Base-by-base conservation (phyloP, 495 filamentous ascomycete genomes). In the Achaetomiella virescens region DNA sequence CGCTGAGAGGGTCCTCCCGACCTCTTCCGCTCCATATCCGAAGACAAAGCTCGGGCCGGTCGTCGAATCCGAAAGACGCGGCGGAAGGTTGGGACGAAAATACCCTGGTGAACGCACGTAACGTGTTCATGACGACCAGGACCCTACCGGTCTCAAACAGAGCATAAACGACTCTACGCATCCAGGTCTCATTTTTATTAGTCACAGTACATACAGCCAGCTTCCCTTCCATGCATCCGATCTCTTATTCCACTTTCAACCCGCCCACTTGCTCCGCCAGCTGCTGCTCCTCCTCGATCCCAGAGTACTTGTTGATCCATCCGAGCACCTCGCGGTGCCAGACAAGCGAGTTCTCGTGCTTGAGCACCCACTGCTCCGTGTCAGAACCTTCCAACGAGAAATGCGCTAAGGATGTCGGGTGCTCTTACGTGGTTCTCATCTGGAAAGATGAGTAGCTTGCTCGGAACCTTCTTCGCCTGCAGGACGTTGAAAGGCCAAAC, bases 271-370 rank as follows among this genome's bases (percentile, higher is more conserved):
- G 15, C 17, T 60, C 57, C 46, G 21, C 48, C 6, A 55, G 12
- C 21, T 33, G 7, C 20, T 62, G 20, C 46, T 66, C 58, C 12
- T 59, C 63, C 11, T 70, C 70, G 4, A 86, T 54, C 1, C 87
- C 90, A 3, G 81, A 82, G 62, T 84, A 85, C 68, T 87, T 87
- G 70, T 96, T 96, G 56, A 96, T 92, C 84, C 85, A 97, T 46
- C 84, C 84, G 33, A 97, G 60, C 10, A 97, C 90, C 36, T 88
- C 87, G n/a, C 78, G 81, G 66, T 97, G 90, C 92, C 92, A 97
- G 41, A 93, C 75, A 21, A 97, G 72, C 9, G 83, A 85, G 66
- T 97, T 97, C 67, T 97, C 92, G 2, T 85, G 89, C 64, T 95
- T 91, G 41, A 96, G 63, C 20, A 97, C 91, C 88, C 89, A 97